These are phyloP conservation scores for Ganoderma lucidum DNA, from an alignment of 1,284 basidiomycete genomes.

Conservation along the genomic window DNA sequence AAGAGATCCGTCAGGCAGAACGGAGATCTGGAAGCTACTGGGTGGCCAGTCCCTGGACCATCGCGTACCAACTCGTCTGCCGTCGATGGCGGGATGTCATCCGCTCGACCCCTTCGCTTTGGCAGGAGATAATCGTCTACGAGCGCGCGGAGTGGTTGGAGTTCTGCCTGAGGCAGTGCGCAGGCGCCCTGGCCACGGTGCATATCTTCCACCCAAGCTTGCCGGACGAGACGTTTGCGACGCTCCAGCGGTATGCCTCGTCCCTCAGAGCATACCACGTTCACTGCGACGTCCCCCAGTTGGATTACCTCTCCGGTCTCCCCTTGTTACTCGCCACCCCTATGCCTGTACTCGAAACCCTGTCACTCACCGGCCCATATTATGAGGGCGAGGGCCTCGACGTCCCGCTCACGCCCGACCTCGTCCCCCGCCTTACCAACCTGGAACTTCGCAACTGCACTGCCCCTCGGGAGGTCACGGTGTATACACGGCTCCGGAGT, in stretches of 20 bases:
- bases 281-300: background rate
- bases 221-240: background rate
- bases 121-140: background rate
- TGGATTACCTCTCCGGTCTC: background rate
- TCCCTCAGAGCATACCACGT: background rate
- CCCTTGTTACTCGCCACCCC: background rate
- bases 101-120: background rate
- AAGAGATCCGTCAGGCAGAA: too few relatives aligned
- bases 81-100: constrained; percentile 1
- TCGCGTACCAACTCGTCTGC: constrained; percentile 1
- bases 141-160: background rate
- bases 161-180: background rate
- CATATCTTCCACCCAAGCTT: background rate
- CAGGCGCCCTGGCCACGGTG: background rate
- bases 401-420: background rate
- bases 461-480: background rate
- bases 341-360: background rate
- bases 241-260: background rate
- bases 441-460: background rate
- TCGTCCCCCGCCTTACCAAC: background rate
- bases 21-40: too few relatives aligned
- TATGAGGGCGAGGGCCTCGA: background rate
- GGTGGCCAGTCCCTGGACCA: background rate
- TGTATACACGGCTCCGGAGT: background rate
- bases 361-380: background rate